Conservation (phyloP, 805 yeast species). For the Metschnikowia colocasiae region DNA sequence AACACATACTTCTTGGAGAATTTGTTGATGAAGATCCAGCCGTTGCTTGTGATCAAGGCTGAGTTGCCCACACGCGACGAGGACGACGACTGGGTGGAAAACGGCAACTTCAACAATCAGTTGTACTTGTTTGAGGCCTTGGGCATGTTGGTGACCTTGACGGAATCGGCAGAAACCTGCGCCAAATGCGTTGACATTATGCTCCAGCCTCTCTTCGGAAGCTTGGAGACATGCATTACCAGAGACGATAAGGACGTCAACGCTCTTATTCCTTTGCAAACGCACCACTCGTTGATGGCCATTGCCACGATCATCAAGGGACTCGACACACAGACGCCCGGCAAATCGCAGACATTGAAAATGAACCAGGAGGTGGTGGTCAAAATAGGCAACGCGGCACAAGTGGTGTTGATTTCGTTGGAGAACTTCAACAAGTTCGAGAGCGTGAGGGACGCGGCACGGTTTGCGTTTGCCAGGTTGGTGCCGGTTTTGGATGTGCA, state of each 20-base stretch:
- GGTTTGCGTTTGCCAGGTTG: constrained; percentile 84
- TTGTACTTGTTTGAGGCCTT: constrained; percentile 80
- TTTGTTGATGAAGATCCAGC: constrained; percentile 57
- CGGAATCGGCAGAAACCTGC: constrained; percentile 25
- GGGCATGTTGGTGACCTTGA: constrained; percentile 65
- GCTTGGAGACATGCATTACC: constrained; percentile 60
- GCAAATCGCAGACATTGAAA: constrained; percentile 21
- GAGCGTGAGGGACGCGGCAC: constrained; percentile 75
- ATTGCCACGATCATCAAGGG: constrained; percentile 90
- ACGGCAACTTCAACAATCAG: constrained; percentile 70
- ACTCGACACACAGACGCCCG: constrained; percentile 50
- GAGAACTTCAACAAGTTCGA: constrained; percentile 68
- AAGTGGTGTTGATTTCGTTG: constrained; percentile 77
- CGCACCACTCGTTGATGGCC: constrained; percentile 84
- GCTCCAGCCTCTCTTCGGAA: constrained; percentile 70
- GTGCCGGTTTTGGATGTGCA: constrained; percentile 63
- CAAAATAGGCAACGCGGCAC: constrained; percentile 62
- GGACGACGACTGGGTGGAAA: constrained; percentile 45
- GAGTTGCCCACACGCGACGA: constrained; percentile 53
- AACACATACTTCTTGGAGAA: constrained; percentile 52
- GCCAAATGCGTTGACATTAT: constrained; percentile 57
- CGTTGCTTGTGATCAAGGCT: constrained; percentile 62
- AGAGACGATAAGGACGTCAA: constrained; percentile 34
- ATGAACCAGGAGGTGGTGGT: constrained; percentile 37
- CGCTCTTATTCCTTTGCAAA: constrained; percentile 55